Percentiles rank a stretch among this genome's conserved stretches.
Evolutionary conservation across 352 stramenopile genomes (phyloP).

Genomic region (Saprolegnia diclina): DNA sequence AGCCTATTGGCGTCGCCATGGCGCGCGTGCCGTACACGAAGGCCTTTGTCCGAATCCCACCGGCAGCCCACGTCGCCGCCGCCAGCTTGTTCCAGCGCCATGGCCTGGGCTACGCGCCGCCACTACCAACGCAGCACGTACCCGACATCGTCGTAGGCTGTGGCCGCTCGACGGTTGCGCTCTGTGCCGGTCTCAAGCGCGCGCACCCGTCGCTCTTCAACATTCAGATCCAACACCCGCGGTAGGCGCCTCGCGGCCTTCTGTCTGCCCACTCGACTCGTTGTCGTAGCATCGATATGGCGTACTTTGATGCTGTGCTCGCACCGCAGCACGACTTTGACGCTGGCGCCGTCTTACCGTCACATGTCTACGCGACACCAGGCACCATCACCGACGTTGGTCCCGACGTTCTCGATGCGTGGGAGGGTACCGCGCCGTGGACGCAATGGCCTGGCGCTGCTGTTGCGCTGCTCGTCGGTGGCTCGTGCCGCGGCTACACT

Average conservation of each 20-base stretch:
- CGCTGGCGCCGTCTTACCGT: neutral
- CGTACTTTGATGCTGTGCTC: constrained; percentile 58
- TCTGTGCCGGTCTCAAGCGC: constrained; percentile 52
- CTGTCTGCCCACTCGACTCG: neutral
- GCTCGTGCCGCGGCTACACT: constrained; percentile 49
- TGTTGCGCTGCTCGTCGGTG: constrained; percentile 55
- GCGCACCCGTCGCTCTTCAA: constrained; percentile 36
- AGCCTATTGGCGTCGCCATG: constrained; percentile 5
- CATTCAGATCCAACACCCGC: constrained; percentile 75
- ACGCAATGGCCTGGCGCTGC: constrained; percentile 24
- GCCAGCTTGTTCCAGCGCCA: neutral
- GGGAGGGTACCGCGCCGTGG: constrained; percentile 22
- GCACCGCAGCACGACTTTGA: constrained; percentile 52
- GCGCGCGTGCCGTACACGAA: neutral
- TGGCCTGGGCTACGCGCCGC: constrained; percentile 2
- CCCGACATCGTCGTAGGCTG: constrained; percentile 58
- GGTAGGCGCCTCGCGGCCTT: constrained; percentile 11
- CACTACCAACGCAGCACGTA: neutral
- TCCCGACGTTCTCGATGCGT: constrained; percentile 31
- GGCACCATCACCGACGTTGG: constrained; percentile 49
- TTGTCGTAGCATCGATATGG: constrained; percentile 31
- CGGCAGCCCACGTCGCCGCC: neutral
- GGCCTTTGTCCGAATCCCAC: constrained; percentile 2
- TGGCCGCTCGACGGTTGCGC: constrained; percentile 53
- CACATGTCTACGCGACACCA: constrained; percentile 43